These are phyloP conservation scores for Pythium sukuiense DNA, from an alignment of 352 stramenopile species.

Conservation along the genomic window DNA sequence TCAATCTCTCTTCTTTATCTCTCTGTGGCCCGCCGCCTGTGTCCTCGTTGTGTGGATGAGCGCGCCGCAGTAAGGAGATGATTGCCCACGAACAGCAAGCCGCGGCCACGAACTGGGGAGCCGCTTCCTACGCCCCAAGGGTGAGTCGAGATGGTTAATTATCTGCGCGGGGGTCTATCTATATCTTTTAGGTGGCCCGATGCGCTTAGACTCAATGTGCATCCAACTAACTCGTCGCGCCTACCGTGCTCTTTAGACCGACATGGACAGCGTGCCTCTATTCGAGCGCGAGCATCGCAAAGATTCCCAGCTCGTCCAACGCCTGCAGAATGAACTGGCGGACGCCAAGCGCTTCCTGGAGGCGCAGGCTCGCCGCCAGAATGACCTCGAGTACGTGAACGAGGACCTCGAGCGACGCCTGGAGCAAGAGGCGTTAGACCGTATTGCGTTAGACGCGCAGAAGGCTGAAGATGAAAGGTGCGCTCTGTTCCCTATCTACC, in stretches of 20 bases:
- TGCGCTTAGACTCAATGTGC: constrained; percentile 6
- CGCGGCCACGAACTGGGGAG: constrained; percentile 32
- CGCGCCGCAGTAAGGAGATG: constrained; percentile 32
- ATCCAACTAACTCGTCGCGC: not conserved
- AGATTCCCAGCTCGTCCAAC: constrained; percentile 81
- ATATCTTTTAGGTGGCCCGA: not conserved
- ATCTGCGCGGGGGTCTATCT: not conserved
- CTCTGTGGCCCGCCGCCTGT: constrained; percentile 18
- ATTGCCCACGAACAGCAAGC: constrained; percentile 36
- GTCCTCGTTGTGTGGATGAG: constrained; percentile 27
- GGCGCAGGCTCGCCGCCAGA: constrained; percentile 76
- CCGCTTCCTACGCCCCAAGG: constrained; percentile 24
- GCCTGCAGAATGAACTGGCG: constrained; percentile 79
- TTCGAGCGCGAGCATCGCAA: constrained; percentile 88
- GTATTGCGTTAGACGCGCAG: constrained; percentile 78
- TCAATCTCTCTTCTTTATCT: constrained; percentile 6
- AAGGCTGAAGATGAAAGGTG: constrained; percentile 85
- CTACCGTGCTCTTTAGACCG: constrained; percentile 31
- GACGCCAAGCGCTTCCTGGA: constrained; percentile 86
- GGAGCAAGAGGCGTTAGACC: constrained; percentile 82
- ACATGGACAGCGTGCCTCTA: constrained; percentile 83
- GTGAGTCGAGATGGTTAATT: constrained; percentile 18
- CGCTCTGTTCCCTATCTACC: constrained; percentile 7
- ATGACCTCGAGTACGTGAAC: constrained; percentile 87
- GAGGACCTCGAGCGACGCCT: constrained; percentile 78